A percentile compares a stretch with the other conserved stretches of the same genome.
Conservation (phyloP, 495 filamentous ascomycete species). For the Hyaloscypha bicolor region DNA sequence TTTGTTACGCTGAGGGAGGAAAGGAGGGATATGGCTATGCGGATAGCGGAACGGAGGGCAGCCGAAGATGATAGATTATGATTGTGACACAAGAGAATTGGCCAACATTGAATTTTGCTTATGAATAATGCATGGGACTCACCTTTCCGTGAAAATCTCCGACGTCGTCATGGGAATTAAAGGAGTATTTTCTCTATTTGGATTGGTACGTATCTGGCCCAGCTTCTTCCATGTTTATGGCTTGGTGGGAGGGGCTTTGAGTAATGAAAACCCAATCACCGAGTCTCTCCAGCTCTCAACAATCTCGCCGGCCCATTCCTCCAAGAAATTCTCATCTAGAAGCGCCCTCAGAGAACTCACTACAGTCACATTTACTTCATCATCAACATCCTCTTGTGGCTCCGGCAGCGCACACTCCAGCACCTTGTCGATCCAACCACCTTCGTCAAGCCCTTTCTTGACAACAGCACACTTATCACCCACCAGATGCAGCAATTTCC, state of each 20-base stretch:
- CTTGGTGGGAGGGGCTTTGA: conserved; percentile 18
- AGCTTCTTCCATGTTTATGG: background rate
- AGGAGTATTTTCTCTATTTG: background rate
- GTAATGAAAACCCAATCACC: conserved; percentile 40
- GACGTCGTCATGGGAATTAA: no score
- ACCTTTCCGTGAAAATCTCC: no score
- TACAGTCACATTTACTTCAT: background rate
- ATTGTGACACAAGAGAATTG: background rate
- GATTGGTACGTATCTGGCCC: background rate
- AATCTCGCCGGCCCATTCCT: conserved; percentile 45
- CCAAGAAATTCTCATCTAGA: conserved; percentile 32
- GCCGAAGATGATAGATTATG: conserved; percentile 28
- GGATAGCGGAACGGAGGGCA: conserved; percentile 31
- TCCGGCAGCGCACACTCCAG: conserved; percentile 20
- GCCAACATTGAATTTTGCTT: background rate
- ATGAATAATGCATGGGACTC: background rate
- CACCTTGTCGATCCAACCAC: conserved; percentile 35
- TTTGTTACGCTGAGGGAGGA: conserved; percentile 57
- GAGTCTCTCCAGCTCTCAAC: conserved; percentile 47
- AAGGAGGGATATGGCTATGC: conserved; percentile 38
- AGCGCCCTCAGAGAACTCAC: conserved; percentile 10
- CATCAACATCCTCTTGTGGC: background rate
- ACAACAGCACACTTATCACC: conserved; percentile 17
- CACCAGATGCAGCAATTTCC: conserved; percentile 14
- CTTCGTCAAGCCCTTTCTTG: conserved; percentile 33